Percentiles rank a stretch among this genome's conserved stretches.
These are phyloP conservation scores for Stereocaulon alpinum DNA, from an alignment of 495 filamentous ascomycete genomes.

Conservation along the genomic window DNA sequence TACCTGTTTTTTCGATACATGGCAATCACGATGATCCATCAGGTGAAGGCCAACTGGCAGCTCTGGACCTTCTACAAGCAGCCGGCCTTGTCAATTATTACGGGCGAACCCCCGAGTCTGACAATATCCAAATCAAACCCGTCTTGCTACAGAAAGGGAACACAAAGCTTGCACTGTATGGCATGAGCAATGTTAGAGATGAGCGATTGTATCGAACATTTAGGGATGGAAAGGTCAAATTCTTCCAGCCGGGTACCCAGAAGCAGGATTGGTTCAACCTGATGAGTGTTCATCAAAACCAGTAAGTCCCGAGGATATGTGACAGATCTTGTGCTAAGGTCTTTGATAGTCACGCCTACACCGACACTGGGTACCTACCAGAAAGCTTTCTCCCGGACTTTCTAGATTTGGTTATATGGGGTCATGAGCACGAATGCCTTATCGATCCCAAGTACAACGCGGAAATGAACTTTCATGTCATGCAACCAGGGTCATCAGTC, in stretches of 20 bases:
- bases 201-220: slow-evolving; percentile 92
- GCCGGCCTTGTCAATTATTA: slow-evolving; percentile 94
- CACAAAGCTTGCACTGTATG: slow-evolving; percentile 91
- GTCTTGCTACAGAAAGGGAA: slow-evolving; percentile 86
- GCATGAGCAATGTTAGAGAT: slow-evolving; percentile 92
- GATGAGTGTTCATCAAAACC: slow-evolving; percentile 94
- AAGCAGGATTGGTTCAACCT: slow-evolving; percentile 93
- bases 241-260: slow-evolving; percentile 75
- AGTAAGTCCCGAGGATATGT: slow-evolving; percentile 31
- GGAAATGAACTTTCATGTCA: slow-evolving; percentile 85
- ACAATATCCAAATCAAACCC: slow-evolving; percentile 85
- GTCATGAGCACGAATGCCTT: slow-evolving; percentile 94
- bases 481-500: slow-evolving; percentile 94
- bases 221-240: slow-evolving; percentile 83
- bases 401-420: slow-evolving; percentile 88
- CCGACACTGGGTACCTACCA: slow-evolving; percentile 79
- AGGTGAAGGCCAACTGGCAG: slow-evolving; percentile 81
- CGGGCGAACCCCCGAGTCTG: slow-evolving; percentile 78
- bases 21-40: slow-evolving; percentile 98
- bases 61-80: slow-evolving; percentile 82
- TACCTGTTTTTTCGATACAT: slow-evolving; percentile 96
- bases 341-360: slow-evolving; percentile 56
- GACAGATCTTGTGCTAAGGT: neutral
- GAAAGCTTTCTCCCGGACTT: slow-evolving; percentile 92
- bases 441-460: slow-evolving; percentile 75